phyloP scores from a whole-genome alignment of 108 stramenopile genomes.

The Pseudonitzschia pungens region DNA sequence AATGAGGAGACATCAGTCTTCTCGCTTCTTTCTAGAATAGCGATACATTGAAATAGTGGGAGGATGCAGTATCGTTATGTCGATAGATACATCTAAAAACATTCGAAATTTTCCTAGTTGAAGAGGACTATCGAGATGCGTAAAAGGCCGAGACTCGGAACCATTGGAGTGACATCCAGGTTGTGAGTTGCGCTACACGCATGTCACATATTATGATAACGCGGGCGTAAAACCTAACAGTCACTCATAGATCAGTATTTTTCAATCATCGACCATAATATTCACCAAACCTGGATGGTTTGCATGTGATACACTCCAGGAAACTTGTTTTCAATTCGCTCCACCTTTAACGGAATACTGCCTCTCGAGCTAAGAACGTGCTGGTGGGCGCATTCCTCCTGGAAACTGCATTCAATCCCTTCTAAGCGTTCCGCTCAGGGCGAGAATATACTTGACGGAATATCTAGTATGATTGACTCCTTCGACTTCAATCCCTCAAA shows the following conservation, averaged over 20 bases:
- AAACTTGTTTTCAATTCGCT: not conserved
- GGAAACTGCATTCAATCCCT: no score
- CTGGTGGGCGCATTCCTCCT: no score
- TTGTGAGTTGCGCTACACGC: not conserved
- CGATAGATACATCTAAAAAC: constrained; percentile 16
- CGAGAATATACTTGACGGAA: no score
- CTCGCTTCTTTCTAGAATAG: constrained; percentile 10
- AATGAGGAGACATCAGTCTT: no score
- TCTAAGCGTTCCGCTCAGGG: no score
- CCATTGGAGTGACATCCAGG: not conserved
- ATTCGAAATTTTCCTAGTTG: constrained; percentile 7
- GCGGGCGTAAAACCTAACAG: not conserved
- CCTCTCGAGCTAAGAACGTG: no score
- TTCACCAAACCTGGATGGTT: not conserved
- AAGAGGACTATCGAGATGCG: constrained; percentile 4
- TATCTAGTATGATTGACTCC: no score
- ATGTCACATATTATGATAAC: not conserved
- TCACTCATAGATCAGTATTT: not conserved
- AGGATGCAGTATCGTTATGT: not conserved
- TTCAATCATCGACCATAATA: not conserved
- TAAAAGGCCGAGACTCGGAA: not conserved
- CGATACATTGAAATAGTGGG: constrained; percentile 2
- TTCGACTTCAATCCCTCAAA: no score
- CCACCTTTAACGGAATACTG: no score
- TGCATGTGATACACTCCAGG: not conserved